Evolutionary conservation across 2,329 filamentous ascomycete species (phyloP).

Genomic region (Penicillium crustosum): DNA sequence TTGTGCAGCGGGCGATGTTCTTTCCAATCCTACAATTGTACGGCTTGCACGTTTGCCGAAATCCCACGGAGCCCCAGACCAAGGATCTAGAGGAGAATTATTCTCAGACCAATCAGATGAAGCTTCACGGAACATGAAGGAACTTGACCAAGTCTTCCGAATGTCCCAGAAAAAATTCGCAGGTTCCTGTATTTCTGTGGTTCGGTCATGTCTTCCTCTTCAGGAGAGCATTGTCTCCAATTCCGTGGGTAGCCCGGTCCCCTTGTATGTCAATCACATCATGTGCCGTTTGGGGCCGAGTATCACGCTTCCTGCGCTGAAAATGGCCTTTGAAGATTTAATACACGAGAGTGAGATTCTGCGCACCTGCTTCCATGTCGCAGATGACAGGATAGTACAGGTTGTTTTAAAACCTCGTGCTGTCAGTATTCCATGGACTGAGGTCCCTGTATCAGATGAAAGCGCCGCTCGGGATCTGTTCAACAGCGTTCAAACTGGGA

Average conservation of each 20-base stretch:
- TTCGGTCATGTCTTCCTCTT: constrained; percentile 4
- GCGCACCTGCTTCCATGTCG: constrained; percentile 3
- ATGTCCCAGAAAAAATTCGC: background rate
- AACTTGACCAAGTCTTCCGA: constrained; percentile 1
- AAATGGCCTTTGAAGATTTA: constrained; percentile 1
- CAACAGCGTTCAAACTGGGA: background rate
- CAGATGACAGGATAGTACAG: background rate
- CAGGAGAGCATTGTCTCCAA: constrained; percentile 8
- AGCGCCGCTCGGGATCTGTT: background rate
- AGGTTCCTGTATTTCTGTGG: background rate
- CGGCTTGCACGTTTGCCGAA: background rate
- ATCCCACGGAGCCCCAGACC: too few species aligned
- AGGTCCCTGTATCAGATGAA: constrained; percentile 3
- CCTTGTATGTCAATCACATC: constrained; percentile 10
- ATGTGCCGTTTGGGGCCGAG: constrained; percentile 2
- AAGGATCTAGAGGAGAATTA: background rate
- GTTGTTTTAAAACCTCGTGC: constrained; percentile 6
- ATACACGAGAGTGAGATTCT: constrained; percentile 4
- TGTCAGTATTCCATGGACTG: background rate
- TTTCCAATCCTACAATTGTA: background rate
- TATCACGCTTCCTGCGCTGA: background rate
- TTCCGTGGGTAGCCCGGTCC: background rate
- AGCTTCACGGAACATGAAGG: background rate
- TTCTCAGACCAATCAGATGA: background rate
- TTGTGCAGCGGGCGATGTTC: constrained; percentile 1